Percentiles rank a stretch among this genome's conserved stretches.
Evolutionary conservation across 768 basidiomycete genomes (phyloP).

Genomic region (Boletus rubescentipes): DNA sequence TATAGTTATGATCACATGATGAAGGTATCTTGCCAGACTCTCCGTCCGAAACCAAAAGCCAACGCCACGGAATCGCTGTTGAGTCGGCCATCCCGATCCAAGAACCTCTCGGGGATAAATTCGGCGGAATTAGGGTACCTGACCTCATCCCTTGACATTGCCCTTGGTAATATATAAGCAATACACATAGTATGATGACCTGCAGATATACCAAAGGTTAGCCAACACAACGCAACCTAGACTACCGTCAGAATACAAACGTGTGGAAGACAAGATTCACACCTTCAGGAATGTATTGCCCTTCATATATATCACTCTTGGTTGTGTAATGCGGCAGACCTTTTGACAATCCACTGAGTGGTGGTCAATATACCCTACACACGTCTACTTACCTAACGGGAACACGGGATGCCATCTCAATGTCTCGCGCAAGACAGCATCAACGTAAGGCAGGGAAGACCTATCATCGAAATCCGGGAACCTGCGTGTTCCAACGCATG

Average conservation of each 20-base stretch:
- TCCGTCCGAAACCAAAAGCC: constrained; percentile 31
- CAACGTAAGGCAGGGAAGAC: constrained; percentile 30
- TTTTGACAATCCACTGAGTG: constrained; percentile 5
- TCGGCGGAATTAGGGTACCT: constrained; percentile 28
- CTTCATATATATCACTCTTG: constrained; percentile 27
- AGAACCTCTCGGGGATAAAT: constrained; percentile 31
- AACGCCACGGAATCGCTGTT: constrained; percentile 24
- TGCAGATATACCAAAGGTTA: constrained; percentile 26
- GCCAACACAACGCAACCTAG: constrained; percentile 31
- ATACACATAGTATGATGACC: neutral
- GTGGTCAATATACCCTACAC: neutral
- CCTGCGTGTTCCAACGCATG: constrained; percentile 27
- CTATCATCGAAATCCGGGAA: constrained; percentile 31
- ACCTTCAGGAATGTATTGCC: constrained; percentile 29
- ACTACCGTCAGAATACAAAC: constrained; percentile 12
- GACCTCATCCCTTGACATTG: constrained; percentile 28
- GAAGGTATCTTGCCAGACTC: constrained; percentile 21
- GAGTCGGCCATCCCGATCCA: constrained; percentile 23
- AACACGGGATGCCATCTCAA: constrained; percentile 35
- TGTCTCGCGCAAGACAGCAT: constrained; percentile 36
- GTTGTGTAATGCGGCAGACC: constrained; percentile 31
- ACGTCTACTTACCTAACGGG: constrained; percentile 24
- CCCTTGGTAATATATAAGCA: constrained; percentile 21
- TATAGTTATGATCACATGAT: neutral
- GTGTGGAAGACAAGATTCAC: neutral